Evolutionary conservation across 345 rosid species (phyloP).

Genomic region (Cardamine resedifolia): DNA sequence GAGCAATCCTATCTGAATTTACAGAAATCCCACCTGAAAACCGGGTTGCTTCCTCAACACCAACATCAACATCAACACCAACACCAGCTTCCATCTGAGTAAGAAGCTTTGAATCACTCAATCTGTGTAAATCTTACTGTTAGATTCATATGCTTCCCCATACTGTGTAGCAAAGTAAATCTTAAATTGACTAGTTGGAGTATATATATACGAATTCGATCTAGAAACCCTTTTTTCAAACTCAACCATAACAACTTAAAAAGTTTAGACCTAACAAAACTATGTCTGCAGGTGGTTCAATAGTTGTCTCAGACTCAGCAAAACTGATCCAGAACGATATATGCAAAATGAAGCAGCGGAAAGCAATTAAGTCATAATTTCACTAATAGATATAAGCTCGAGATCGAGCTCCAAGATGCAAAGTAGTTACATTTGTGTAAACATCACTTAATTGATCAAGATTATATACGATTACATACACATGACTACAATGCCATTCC

Average conservation of each 20-base stretch:
- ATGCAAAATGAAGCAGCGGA: neutral
- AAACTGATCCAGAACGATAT: neutral
- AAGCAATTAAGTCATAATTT: neutral
- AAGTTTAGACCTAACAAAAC: neutral
- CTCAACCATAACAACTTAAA: neutral
- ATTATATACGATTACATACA: slow-evolving; percentile 21
- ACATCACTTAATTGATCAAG: slow-evolving; percentile 9
- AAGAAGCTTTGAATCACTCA: slow-evolving; percentile 2
- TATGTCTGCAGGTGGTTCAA: neutral
- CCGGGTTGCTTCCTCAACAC: slow-evolving; percentile 59
- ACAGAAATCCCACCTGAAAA: slow-evolving; percentile 86
- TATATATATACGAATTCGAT: slow-evolving; percentile 19
- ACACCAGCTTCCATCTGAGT: slow-evolving; percentile 38
- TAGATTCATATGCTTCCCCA: slow-evolving; percentile 10
- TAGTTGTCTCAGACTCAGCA: neutral
- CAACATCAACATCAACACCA: slow-evolving; percentile 42
- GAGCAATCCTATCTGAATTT: slow-evolving; percentile 90
- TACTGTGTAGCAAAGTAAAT: slow-evolving; percentile 21
- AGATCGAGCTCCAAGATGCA: neutral
- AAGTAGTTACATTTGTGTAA: neutral
- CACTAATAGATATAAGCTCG: neutral
- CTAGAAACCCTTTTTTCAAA: neutral
- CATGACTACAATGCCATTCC: neutral
- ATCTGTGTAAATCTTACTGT: slow-evolving; percentile 25
- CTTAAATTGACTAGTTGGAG: slow-evolving; percentile 16